Conservation (phyloP, 768 basidiomycete genomes). For the Hortiboletus flavorubellus region DNA sequence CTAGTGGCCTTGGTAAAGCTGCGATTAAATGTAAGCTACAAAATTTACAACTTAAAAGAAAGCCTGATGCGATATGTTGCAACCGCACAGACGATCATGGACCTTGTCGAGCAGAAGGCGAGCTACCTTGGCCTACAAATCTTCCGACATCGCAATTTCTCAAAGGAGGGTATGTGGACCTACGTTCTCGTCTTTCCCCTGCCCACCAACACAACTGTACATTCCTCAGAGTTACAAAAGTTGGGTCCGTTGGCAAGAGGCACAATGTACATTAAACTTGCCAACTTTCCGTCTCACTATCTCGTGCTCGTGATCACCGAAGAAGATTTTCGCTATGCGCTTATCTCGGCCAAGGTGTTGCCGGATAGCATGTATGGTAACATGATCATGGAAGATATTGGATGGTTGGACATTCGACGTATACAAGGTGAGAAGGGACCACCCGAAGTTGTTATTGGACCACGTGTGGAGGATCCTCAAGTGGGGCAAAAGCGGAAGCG, state of each 20-base stretch:
- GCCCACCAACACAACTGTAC: not conserved
- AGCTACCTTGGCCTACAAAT: constrained; percentile 78
- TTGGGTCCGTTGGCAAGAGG: constrained; percentile 62
- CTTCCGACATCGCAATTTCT: constrained; percentile 66
- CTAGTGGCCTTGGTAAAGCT: constrained; percentile 55
- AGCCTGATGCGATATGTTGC: not conserved
- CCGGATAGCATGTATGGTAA: constrained; percentile 53
- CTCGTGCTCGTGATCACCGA: constrained; percentile 82
- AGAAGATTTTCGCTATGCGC: constrained; percentile 73
- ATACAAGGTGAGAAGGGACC: constrained; percentile 48
- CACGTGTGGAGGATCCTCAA: constrained; percentile 16
- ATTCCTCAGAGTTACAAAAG: constrained; percentile 57
- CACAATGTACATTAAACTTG: constrained; percentile 71
- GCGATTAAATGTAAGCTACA: constrained; percentile 55
- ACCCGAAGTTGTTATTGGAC: constrained; percentile 10
- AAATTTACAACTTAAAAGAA: not conserved
- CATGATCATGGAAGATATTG: constrained; percentile 74
- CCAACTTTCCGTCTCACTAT: constrained; percentile 77
- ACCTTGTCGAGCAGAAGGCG: constrained; percentile 83
- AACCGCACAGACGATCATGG: constrained; percentile 70
- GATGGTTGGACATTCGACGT: constrained; percentile 71
- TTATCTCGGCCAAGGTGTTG: constrained; percentile 63
- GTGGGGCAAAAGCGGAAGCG: constrained; percentile 33
- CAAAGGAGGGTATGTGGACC: constrained; percentile 50
- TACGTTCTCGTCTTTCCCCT: not conserved